These are phyloP conservation scores for Stagonosporopsis vannaccii DNA, from an alignment of 2,329 filamentous ascomycete species.

Conservation along the genomic window DNA sequence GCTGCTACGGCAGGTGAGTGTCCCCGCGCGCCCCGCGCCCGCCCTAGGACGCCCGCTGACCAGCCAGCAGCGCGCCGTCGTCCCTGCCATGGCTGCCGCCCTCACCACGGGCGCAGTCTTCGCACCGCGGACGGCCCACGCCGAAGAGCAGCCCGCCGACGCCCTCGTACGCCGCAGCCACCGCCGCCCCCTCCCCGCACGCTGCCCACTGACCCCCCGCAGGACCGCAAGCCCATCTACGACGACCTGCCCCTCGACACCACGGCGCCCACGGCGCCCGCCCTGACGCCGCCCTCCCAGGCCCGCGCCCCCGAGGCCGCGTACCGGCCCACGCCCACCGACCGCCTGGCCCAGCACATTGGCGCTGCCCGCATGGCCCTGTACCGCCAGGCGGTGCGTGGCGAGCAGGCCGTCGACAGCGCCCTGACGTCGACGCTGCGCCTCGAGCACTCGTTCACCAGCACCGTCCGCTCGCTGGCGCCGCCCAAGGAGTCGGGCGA, in stretches of 20 bases:
- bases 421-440: constrained; percentile 81
- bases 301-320: constrained; percentile 35
- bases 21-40: too few relatives aligned
- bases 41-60: constrained; percentile 14
- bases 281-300: constrained; percentile 43
- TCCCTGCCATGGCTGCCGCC: constrained; percentile 55
- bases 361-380: constrained; percentile 80
- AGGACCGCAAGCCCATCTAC: constrained; percentile 73
- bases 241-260: constrained; percentile 62
- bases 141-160: constrained; percentile 52
- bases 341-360: constrained; percentile 85
- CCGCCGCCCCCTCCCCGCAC: not conserved
- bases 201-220: not conserved
- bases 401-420: constrained; percentile 84
- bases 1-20: constrained; percentile 60
- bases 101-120: constrained; percentile 56
- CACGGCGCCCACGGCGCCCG: constrained; percentile 39
- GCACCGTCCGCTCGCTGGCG: constrained; percentile 86
- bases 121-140: constrained; percentile 56
- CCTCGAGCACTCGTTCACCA: constrained; percentile 88
- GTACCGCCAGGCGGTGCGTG: constrained; percentile 74
- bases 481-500: constrained; percentile 86
- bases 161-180: constrained; percentile 22
- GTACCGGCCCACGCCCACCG: constrained; percentile 77
- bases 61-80: constrained; percentile 55